Conservation (phyloP, 345 rosid genomes). For the Erysimum cheiranthoides region DNA sequence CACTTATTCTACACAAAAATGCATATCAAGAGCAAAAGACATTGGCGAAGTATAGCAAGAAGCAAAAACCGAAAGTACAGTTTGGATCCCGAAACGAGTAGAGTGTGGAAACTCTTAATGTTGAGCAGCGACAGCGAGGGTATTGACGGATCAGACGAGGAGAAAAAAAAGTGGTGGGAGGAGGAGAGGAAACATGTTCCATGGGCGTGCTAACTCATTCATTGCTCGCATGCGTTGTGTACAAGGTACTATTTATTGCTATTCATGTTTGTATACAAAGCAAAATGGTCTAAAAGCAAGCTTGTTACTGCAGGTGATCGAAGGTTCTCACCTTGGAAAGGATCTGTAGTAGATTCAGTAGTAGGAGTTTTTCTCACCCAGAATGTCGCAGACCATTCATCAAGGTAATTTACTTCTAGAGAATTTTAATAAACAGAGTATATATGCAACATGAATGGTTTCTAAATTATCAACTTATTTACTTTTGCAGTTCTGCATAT, state of each 20-base stretch:
- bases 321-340: constrained; percentile 92
- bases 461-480: constrained; percentile 24
- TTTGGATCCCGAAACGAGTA: constrained; percentile 74
- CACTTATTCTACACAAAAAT: constrained; percentile 56
- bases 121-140: constrained; percentile 65
- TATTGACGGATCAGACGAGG: constrained; percentile 69
- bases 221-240: constrained; percentile 90
- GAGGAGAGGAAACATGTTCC: constrained; percentile 70
- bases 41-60: constrained; percentile 45
- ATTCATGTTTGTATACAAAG: neutral
- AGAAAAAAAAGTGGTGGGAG: constrained; percentile 70
- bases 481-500: constrained; percentile 73
- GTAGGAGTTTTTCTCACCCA: constrained; percentile 94
- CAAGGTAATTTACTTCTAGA: constrained; percentile 70
- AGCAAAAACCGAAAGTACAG: constrained; percentile 61
- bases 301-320: constrained; percentile 69
- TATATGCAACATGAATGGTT: constrained; percentile 11
- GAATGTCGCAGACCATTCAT: constrained; percentile 89
- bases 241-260: constrained; percentile 63
- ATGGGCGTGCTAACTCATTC: constrained; percentile 73
- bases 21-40: constrained; percentile 45
- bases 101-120: constrained; percentile 80
- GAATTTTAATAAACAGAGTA: constrained; percentile 6
- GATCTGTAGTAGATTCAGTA: constrained; percentile 94
- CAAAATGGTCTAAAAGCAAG: constrained; percentile 1